Percentiles rank a stretch among this genome's conserved stretches.
These are phyloP conservation scores for Tephrocybe sp. DNA, from an alignment of 768 basidiomycete species.

Conservation along the genomic window DNA sequence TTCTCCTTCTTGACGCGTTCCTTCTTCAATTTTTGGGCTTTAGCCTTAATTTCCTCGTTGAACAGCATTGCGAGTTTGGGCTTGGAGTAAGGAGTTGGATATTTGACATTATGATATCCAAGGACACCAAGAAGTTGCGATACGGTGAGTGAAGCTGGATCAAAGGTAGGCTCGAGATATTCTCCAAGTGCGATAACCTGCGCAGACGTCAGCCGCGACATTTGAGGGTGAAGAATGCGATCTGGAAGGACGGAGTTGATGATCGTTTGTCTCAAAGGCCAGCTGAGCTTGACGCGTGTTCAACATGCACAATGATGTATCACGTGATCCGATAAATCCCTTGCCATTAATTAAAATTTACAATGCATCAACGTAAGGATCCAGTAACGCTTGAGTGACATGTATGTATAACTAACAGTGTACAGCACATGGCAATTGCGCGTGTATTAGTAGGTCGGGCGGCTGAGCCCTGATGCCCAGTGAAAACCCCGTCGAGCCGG, in stretches of 20 bases:
- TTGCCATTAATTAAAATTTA: neutral
- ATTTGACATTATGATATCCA: slow-evolving; percentile 71
- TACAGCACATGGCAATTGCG: neutral
- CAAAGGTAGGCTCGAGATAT: slow-evolving; percentile 78
- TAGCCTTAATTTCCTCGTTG: slow-evolving; percentile 69
- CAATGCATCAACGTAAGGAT: neutral
- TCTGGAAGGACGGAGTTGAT: neutral
- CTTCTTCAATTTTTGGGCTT: slow-evolving; percentile 53
- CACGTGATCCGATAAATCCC: too few species aligned
- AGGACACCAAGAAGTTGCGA: slow-evolving; percentile 80
- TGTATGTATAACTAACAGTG: too few species aligned
- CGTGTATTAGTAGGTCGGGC: slow-evolving; percentile 26
- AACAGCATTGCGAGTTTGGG: slow-evolving; percentile 75
- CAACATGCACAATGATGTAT: too few species aligned
- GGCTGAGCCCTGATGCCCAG: slow-evolving; percentile 29
- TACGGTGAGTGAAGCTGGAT: slow-evolving; percentile 70
- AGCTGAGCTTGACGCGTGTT: neutral
- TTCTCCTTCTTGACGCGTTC: slow-evolving; percentile 64
- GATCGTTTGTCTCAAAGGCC: neutral
- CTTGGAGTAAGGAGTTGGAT: slow-evolving; percentile 75
- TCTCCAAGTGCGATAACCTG: slow-evolving; percentile 73
- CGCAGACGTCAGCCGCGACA: slow-evolving; percentile 78
- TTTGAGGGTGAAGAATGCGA: slow-evolving; percentile 22
- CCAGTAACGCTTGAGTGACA: too few species aligned
- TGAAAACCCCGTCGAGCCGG: too few species aligned